phyloP scores from a whole-genome alignment of 257 asterid genomes.

The Primulina tabacum region DNA sequence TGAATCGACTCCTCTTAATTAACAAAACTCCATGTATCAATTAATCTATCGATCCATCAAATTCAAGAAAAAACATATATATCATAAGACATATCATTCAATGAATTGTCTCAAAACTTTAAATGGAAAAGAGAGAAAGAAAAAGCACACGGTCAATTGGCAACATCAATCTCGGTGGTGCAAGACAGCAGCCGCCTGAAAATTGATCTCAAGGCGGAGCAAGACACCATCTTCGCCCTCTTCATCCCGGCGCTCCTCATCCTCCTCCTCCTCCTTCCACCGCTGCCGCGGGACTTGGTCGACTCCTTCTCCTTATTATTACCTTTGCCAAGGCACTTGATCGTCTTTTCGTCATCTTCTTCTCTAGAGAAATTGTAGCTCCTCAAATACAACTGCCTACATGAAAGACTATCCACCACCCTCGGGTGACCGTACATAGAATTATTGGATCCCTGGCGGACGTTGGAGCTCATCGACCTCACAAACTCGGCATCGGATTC shows the following conservation, averaged over 20 bases:
- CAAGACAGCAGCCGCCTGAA: conserved; percentile 74
- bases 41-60: background rate
- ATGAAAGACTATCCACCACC: conserved; percentile 78
- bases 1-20: background rate
- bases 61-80: background rate
- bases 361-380: conserved; percentile 86
- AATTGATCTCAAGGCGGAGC: conserved; percentile 45
- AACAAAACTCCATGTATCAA: background rate
- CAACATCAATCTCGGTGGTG: conserved; percentile 79
- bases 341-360: conserved; percentile 38
- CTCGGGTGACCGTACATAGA: conserved; percentile 32
- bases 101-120: background rate
- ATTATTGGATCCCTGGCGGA: background rate
- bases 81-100: background rate
- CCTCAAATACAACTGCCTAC: conserved; percentile 72
- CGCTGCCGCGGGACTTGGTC: conserved; percentile 14
- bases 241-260: conserved; percentile 30
- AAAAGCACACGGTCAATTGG: conserved; percentile 31
- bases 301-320: conserved; percentile 16
- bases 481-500: conserved; percentile 69
- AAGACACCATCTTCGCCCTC: conserved; percentile 41
- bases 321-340: conserved; percentile 45
- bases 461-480: conserved; percentile 52
- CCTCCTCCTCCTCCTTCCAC: conserved; percentile 22
- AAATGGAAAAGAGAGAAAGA: background rate